Conservation (phyloP, 2,329 filamentous ascomycete genomes). For the Phoma sp. region DNA sequence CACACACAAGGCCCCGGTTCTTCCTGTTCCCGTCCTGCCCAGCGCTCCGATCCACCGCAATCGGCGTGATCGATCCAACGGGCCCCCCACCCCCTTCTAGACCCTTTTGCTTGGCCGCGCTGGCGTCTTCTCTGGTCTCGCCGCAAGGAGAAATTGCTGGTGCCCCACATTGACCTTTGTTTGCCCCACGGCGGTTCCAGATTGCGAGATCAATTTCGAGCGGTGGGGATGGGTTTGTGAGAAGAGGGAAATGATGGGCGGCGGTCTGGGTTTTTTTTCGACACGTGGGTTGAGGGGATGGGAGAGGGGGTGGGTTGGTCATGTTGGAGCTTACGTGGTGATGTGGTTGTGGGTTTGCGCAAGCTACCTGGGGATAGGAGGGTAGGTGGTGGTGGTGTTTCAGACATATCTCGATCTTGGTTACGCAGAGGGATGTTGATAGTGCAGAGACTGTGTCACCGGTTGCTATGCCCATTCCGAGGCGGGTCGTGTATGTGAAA, state of each 20-base stretch:
- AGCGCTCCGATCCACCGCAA: conserved; percentile 11
- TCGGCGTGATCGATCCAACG: conserved; percentile 10
- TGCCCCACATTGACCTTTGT: conserved; percentile 1
- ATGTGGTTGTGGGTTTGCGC: too few species aligned
- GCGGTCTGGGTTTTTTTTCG: neutral
- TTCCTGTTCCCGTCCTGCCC: neutral
- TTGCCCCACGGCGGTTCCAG: conserved; percentile 3
- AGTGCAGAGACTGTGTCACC: too few species aligned
- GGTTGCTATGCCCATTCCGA: too few species aligned
- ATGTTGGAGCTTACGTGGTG: too few species aligned
- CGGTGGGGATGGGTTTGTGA: neutral
- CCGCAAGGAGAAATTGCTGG: conserved; percentile 5
- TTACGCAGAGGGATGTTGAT: too few species aligned
- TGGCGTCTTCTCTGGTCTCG: conserved; percentile 2
- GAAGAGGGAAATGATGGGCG: conserved; percentile 13
- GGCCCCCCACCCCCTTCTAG: conserved; percentile 2
- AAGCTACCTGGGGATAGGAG: neutral
- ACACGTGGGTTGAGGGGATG: neutral
- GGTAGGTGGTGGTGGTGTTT: neutral
- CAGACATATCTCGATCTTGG: too few species aligned
- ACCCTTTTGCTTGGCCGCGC: conserved; percentile 3
- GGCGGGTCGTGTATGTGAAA: too few species aligned
- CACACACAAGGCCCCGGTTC: neutral
- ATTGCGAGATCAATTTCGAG: conserved; percentile 3
- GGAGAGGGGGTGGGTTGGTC: too few species aligned